Evolutionary conservation across 768 basidiomycete genomes (phyloP).

Genomic region (Amanita thiersii): DNA sequence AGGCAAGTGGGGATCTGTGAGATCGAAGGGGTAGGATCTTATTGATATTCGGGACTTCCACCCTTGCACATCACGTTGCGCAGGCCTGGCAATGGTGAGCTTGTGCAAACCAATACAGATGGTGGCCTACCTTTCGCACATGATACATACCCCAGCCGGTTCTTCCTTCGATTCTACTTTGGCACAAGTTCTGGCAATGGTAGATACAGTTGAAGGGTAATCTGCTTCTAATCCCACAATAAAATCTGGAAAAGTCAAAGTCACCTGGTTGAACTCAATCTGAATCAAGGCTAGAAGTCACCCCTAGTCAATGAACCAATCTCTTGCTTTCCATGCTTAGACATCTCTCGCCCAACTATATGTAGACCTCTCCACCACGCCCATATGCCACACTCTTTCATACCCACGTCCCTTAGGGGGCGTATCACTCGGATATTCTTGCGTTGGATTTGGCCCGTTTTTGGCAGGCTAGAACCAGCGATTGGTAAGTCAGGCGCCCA

Average conservation of each 20-base stretch:
- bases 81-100: constrained; percentile 35
- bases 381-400: constrained; percentile 10
- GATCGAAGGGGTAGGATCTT: constrained; percentile 35
- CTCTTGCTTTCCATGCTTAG: constrained; percentile 41
- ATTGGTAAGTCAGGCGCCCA: constrained; percentile 34
- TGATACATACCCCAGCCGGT: constrained; percentile 38
- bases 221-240: constrained; percentile 73
- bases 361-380: constrained; percentile 14
- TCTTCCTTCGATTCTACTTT: constrained; percentile 65
- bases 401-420: constrained; percentile 55
- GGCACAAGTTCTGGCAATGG: constrained; percentile 71
- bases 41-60: constrained; percentile 77
- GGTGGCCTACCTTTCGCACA: constrained; percentile 55
- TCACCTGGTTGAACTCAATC: background rate
- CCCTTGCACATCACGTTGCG: constrained; percentile 53
- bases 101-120: background rate
- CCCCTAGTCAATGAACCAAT: constrained; percentile 67
- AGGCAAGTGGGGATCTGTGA: constrained; percentile 2
- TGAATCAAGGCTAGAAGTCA: constrained; percentile 16
- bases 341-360: constrained; percentile 30
- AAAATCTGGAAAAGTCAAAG: constrained; percentile 43
- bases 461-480: constrained; percentile 8
- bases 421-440: constrained; percentile 43
- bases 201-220: constrained; percentile 82
- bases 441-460: background rate